A percentile compares a stretch with the other conserved stretches of the same genome.
phyloP scores from a whole-genome alignment of 352 stramenopile species.

The Globisporangium carolinianum region DNA sequence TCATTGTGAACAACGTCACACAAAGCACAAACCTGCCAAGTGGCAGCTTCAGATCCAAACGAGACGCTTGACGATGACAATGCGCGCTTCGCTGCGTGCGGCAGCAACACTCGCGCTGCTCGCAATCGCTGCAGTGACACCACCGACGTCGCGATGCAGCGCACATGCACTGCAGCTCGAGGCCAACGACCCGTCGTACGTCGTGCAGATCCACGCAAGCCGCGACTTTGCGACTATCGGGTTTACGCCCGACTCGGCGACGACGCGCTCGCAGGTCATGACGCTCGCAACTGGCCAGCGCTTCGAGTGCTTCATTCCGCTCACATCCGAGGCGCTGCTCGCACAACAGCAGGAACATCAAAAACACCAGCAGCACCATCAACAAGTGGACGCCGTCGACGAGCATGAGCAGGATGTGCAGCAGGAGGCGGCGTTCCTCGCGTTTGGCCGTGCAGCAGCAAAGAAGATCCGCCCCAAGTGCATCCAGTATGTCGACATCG shows the following conservation, averaged over 20 bases:
- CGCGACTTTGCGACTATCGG: conserved; percentile 23
- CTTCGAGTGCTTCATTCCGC: conserved; percentile 72
- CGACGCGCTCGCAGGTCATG: conserved; percentile 45
- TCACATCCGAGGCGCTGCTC: conserved; percentile 13
- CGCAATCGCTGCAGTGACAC: not conserved
- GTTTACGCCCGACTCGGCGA: conserved; percentile 12
- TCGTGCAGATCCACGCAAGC: conserved; percentile 59
- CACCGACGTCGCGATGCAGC: not conserved
- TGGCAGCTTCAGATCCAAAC: no score
- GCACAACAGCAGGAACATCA: not conserved
- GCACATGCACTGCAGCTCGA: conserved; percentile 7
- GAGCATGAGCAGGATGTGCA: not conserved
- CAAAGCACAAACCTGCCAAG: no score
- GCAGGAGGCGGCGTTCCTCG: conserved; percentile 21
- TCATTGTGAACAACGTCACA: no score
- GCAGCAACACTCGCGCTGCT: not conserved
- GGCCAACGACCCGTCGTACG: conserved; percentile 35
- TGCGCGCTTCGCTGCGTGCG: not conserved
- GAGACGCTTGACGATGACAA: no score
- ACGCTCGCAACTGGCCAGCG: conserved; percentile 51
- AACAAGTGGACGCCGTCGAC: not conserved
- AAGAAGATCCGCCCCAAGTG: conserved; percentile 59
- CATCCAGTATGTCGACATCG: conserved; percentile 48
- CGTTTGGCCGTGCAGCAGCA: conserved; percentile 42
- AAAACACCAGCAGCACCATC: not conserved